These are phyloP conservation scores for Kingdonia uniflora DNA, from an alignment of 164 flowering plant species.

Conservation along the genomic window DNA sequence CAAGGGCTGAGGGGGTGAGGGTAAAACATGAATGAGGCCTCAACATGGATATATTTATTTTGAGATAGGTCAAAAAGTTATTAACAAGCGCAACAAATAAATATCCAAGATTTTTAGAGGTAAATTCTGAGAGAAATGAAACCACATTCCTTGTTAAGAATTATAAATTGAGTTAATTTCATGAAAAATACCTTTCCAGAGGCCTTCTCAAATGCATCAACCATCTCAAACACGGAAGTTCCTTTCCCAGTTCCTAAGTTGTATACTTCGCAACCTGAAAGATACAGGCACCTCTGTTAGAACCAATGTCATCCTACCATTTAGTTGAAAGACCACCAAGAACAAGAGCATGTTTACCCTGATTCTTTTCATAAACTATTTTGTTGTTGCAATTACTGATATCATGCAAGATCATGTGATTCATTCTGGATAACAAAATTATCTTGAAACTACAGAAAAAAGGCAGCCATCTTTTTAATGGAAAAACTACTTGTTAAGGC, in stretches of 20 bases:
- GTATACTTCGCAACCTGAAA: slow-evolving; percentile 11
- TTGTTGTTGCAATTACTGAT: neutral
- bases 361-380: neutral
- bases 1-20: no score
- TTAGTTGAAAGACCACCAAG: no score
- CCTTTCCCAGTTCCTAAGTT: slow-evolving; percentile 12
- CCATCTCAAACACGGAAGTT: slow-evolving; percentile 10
- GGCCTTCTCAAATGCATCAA: slow-evolving; percentile 10
- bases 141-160: no score
- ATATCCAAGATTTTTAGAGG: no score
- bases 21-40: no score
- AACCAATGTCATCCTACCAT: no score
- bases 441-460: neutral
- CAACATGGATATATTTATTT: no score
- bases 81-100: no score
- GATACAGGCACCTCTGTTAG: neutral
- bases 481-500: no score
- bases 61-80: no score
- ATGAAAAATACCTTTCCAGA: slow-evolving; percentile 8
- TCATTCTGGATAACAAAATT: neutral
- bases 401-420: neutral
- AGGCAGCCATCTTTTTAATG: no score
- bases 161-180: neutral
- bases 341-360: neutral
- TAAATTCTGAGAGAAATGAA: no score